Conservation (phyloP, 2,329 filamentous ascomycete genomes). For the Epichloe gansuensis region DNA sequence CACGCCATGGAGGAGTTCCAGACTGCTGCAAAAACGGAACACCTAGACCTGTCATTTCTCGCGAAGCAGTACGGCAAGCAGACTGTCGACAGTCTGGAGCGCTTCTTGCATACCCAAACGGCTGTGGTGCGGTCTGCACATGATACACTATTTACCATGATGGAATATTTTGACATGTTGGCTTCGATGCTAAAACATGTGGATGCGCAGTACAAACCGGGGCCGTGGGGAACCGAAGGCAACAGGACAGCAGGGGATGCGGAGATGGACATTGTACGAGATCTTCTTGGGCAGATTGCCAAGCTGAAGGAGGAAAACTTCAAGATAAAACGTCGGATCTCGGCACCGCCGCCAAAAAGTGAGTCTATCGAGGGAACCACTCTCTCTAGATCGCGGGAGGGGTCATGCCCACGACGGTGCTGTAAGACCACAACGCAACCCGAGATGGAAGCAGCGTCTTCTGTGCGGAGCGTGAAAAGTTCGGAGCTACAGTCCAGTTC, state of each 20-base stretch:
- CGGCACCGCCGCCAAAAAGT: neutral
- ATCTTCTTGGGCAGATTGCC: neutral
- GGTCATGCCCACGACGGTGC: neutral
- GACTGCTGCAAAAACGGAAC: neutral
- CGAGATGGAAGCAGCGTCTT: neutral
- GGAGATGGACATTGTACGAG: neutral
- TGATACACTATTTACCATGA: neutral
- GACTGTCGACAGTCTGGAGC: neutral
- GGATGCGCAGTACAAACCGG: neutral
- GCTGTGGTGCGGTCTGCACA: neutral
- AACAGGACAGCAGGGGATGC: neutral
- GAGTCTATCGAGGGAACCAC: neutral
- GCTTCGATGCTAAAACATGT: neutral
- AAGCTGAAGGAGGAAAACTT: neutral
- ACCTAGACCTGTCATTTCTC: neutral
- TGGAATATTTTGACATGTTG: neutral
- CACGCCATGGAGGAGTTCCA: neutral
- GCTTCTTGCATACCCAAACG: neutral
- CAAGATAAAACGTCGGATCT: neutral
- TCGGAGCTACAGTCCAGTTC: neutral
- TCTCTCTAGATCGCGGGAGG: neutral
- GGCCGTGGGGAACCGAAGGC: neutral
- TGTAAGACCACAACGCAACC: neutral
- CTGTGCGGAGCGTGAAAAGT: neutral
- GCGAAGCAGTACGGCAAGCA: neutral